Evolutionary conservation across 306 rosid genomes (phyloP), one percentile per base, ranked within the genome.

Genomic region (Elaeagnus macrophylla): DNA sequence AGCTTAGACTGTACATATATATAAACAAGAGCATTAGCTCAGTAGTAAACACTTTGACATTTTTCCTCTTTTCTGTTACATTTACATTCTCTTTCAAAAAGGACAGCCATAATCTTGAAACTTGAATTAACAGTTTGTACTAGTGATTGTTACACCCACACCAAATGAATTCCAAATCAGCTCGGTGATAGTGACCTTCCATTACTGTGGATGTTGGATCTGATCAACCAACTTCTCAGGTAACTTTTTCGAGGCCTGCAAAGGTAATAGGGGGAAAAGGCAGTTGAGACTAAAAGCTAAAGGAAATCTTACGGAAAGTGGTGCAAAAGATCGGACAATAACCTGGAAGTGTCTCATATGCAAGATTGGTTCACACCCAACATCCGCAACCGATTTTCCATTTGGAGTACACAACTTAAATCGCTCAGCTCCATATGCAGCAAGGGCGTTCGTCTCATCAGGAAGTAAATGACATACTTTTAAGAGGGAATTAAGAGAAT

Each of bases 321-420:
- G 5, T 6, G 45, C 53, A 59, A 19, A 44, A 51, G 54, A 64
- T 37, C 7, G 45, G 36, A 53, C 64, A 70, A 69, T 48, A 69
- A 91, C 99, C 95, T 91, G 99, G 72, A 91, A 91, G 57, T 77
- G 77, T 77, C 99, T 87, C 99, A 91, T 91, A 75, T 91, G 96
- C 88, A 91, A 56, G 60, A 91, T 84, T 37, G 99, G 96, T 70
- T 87, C 96, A 32, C 99, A 84, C 55, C 99, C 99, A n/a, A 87
- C 82, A 32, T 82, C 99, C 7, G 99, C 96, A 32, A 91, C 81
- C 38, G 84, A 82, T 67, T 80, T 84, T 19, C 99, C 99, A 44
- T 76, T 91, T 8, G 88, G 89, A 20, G 99, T 91, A 56, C 71
- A 83, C 59, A 80, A 64, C 60, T 84, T 82, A 56, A 87, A 87